Evolutionary conservation across 345 rosid genomes (phyloP), one percentile per base, ranked within the genome.

Genomic region (Triadica sebifera): DNA sequence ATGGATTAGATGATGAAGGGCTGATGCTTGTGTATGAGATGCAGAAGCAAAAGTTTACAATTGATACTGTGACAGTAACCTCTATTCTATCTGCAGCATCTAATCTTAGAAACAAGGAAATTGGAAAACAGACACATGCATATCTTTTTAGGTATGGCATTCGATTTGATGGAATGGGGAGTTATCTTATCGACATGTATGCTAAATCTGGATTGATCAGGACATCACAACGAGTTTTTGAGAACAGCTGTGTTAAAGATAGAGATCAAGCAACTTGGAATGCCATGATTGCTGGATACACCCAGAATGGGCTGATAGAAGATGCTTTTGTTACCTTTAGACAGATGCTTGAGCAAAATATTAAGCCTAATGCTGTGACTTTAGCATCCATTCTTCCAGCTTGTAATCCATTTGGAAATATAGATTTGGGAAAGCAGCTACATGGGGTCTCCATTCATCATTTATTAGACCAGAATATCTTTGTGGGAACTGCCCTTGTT

Each of bases 181-280:
- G 92, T 80, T 91, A 91, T 81, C 87, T 90, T 63, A 85, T 94
- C 64, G 97, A 88, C 83, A 91, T 88, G 90, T 94, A 91, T 78
- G 90, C 98, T 50, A 94, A 90, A 83, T 88, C 86, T 74, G 96
- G 98, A 62, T 81, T 87, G 79, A 84, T 91, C 39, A 81, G 80
- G 81, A 80, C 72, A 60, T 81, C 93, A 64, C 70, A 75, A 71
- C 74, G 37, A 20, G 74, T 91, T 50, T 91, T 90, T 80, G 84
- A 78, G 82, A 79, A 71, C 56, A 76, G 77, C 49, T 59, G 53
- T 67, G 39, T 67, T 55, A 71, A 41, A 24, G 83, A 77, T 71
- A 77, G 81, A 80, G 97, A 93, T 85, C 94, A 86, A 71, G 94
- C 96, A 75, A 90, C 90, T 25, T 94, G 96, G 97, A 94, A 94